Percentiles rank a stretch among this genome's conserved stretches.
Evolutionary conservation across 495 filamentous ascomycete species (phyloP).

Genomic region (Elaphomyces granulatus): DNA sequence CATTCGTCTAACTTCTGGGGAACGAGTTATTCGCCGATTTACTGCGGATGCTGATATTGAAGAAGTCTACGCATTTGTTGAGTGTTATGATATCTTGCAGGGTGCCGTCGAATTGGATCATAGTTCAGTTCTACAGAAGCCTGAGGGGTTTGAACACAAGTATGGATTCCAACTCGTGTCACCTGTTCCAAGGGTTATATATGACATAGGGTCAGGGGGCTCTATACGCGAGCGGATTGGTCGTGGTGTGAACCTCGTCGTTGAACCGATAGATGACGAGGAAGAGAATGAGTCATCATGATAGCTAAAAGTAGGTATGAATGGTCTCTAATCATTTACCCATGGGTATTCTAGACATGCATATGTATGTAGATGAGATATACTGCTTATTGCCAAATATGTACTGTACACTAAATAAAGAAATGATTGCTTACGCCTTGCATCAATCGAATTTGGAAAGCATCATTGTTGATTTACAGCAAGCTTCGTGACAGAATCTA

Average conservation of each 20-base stretch:
- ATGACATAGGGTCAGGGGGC: constrained; percentile 47
- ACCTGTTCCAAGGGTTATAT: constrained; percentile 67
- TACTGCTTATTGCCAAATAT: too few species aligned
- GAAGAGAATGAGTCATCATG: constrained; percentile 44
- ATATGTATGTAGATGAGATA: too few species aligned
- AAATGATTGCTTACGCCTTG: too few species aligned
- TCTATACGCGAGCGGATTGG: constrained; percentile 61
- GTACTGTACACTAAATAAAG: too few species aligned
- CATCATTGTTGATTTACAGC: too few species aligned
- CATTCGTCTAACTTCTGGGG: constrained; percentile 57
- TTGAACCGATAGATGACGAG: constrained; percentile 51
- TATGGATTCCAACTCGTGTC: constrained; percentile 72
- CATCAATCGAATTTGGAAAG: too few species aligned
- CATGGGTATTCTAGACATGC: too few species aligned
- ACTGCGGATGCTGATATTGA: constrained; percentile 50
- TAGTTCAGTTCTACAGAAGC: constrained; percentile 37
- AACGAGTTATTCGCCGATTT: constrained; percentile 66
- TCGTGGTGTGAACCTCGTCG: constrained; percentile 74
- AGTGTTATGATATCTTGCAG: constrained; percentile 62
- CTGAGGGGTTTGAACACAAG: constrained; percentile 56
- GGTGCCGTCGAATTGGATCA: constrained; percentile 16
- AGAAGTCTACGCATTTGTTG: constrained; percentile 91
- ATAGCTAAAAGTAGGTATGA: too few species aligned
- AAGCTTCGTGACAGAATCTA: too few species aligned
- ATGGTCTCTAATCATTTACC: too few species aligned